Evolutionary conservation across 1,139 yeast species (phyloP).

Genomic region (Suhomyces chickasaworum): DNA sequence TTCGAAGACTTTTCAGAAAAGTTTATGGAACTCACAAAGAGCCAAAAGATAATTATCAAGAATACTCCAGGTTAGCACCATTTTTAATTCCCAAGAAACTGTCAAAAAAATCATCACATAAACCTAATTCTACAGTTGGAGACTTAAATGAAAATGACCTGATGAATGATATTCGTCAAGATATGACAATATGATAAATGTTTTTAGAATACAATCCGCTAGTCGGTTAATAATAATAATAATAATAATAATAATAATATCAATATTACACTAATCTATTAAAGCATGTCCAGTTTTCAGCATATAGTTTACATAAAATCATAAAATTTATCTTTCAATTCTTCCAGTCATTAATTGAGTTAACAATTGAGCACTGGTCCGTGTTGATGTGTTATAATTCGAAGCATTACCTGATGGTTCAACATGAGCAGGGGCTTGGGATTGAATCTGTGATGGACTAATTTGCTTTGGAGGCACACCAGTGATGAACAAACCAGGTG

Average conservation of each 20-base stretch:
- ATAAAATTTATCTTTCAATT: constrained; percentile 28
- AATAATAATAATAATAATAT: no score
- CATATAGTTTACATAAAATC: constrained; percentile 4
- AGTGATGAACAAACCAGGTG: constrained; percentile 43
- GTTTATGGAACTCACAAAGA: constrained; percentile 21
- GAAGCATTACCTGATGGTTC: constrained; percentile 17
- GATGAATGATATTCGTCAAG: constrained; percentile 1
- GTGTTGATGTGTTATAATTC: constrained; percentile 18
- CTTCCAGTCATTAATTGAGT: constrained; percentile 74
- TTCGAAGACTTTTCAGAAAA: constrained; percentile 21
- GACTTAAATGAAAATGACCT: neutral
- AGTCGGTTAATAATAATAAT: neutral
- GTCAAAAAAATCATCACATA: neutral
- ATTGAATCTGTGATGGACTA: constrained; percentile 17
- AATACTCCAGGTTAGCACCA: constrained; percentile 12
- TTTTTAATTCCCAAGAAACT: neutral
- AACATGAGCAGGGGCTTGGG: constrained; percentile 15
- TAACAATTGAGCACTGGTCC: constrained; percentile 63
- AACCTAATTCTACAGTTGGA: constrained; percentile 2
- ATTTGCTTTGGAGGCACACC: constrained; percentile 19
- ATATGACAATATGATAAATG: constrained; percentile 1
- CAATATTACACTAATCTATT: neutral
- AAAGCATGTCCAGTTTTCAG: constrained; percentile 3
- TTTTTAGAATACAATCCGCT: neutral
- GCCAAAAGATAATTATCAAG: constrained; percentile 20